Evolutionary conservation across 768 basidiomycete genomes (phyloP), one percentile per base, ranked within the genome.

Genomic region (Epithele typhae): DNA sequence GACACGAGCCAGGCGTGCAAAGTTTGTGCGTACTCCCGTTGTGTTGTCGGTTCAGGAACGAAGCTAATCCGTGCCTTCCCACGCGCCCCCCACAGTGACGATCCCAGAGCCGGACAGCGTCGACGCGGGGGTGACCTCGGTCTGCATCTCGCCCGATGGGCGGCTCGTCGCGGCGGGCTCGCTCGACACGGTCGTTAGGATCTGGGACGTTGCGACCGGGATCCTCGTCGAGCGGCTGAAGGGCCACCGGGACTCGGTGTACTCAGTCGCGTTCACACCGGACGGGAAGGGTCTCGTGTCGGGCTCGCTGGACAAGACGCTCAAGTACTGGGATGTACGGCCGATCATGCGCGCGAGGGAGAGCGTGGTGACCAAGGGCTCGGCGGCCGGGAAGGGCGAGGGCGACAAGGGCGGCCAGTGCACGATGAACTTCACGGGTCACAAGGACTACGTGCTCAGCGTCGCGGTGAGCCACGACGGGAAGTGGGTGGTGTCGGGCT

Each of bases 401-500:
- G 63, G 74, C 15, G 70, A 79, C 59, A 71, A 77, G 64, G 58
- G 64, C 44, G 70, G 76, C 51, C 68, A 60, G 46, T 91, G 87
- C 61, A 81, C 81, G 58, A 87, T 89, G 77, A 88, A 90, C 57
- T 85, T 95, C 57, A 82, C 77, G 45, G 94, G 93, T 10, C 94
- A 95, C 66, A 94, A 92, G 79, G 84, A 87, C 62, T 87, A 84
- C 49, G 84, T 87, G 48, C 71, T 87, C 41, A 79, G 78, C 37
- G 82, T 84, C 37, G 82, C 81, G 17, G 89, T 93, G 39, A 92
- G 90, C 37, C 87, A 92, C 53, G 94, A 97, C 65, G 91, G 90
- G 4, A 82, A 89, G 54, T 87, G 92, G 89, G 86, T 98, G 56
- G 94, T 96, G 10, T 93, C 91, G 10, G 95, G 96, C 42, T 85